Conservation (phyloP, 1,284 basidiomycete genomes). For the Peniophora sp. region DNA sequence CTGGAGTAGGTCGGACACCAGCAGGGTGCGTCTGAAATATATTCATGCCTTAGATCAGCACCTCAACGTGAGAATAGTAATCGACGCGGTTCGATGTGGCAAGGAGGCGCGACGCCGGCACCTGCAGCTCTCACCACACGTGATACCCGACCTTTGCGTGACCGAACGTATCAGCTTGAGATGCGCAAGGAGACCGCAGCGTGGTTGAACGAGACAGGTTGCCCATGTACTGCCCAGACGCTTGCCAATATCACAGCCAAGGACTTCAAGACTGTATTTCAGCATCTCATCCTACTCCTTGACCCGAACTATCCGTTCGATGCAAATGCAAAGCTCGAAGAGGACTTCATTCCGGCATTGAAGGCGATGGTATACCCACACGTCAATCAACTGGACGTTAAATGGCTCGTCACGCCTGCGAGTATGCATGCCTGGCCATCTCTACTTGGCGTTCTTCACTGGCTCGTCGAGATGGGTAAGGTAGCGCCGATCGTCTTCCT, state of each 20-base stretch:
- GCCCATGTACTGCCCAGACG: conserved; percentile 58
- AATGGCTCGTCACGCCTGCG: conserved; percentile 78
- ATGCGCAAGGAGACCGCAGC: conserved; percentile 69
- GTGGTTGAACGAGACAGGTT: conserved; percentile 57
- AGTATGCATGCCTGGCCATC: conserved; percentile 81
- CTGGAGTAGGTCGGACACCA: conserved; percentile 67
- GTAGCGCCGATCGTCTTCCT: conserved; percentile 29
- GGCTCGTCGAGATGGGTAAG: conserved; percentile 78
- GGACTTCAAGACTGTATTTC: conserved; percentile 77
- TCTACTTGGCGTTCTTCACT: conserved; percentile 76
- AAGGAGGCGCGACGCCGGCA: conserved; percentile 34
- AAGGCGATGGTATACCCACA: conserved; percentile 75
- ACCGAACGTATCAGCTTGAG: conserved; percentile 59
- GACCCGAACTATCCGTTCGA: conserved; percentile 61
- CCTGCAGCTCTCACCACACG: conserved; percentile 43
- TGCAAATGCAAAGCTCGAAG: conserved; percentile 60
- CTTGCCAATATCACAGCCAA: conserved; percentile 72
- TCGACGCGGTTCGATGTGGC: conserved; percentile 64
- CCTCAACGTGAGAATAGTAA: conserved; percentile 32
- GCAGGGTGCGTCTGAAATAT: conserved; percentile 42
- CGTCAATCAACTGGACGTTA: conserved; percentile 64
- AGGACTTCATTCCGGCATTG: conserved; percentile 70
- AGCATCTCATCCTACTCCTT: conserved; percentile 64
- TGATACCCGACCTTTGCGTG: conserved; percentile 71
- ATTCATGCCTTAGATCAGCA: not conserved